Conservation (phyloP, 2,329 filamentous ascomycete genomes). For the Knufia fluminis region DNA sequence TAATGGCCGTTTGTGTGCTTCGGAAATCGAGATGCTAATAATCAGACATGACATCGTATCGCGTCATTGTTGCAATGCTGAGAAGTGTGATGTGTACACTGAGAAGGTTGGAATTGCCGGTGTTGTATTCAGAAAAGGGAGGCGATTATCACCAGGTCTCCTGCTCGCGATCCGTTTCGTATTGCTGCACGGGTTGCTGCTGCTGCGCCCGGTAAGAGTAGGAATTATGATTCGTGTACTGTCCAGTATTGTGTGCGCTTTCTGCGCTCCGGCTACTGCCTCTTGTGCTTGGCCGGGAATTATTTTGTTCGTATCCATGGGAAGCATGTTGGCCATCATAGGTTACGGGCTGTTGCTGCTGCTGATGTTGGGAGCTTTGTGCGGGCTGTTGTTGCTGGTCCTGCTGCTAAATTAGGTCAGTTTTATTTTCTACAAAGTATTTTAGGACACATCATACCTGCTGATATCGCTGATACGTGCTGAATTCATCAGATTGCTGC, state of each 20-base stretch:
- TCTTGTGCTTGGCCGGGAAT: slow-evolving; percentile 31
- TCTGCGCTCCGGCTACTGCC: slow-evolving; percentile 32
- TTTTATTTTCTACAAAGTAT: no score
- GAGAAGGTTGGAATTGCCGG: neutral
- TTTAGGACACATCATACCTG: no score
- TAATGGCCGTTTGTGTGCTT: neutral
- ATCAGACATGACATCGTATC: slow-evolving; percentile 8
- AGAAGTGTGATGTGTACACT: neutral
- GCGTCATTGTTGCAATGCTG: neutral
- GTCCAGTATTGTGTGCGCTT: slow-evolving; percentile 25
- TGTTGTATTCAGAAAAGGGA: neutral
- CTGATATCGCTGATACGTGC: slow-evolving; percentile 39
- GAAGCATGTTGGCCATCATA: slow-evolving; percentile 42
- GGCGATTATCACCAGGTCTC: slow-evolving; percentile 40
- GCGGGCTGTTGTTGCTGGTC: slow-evolving; percentile 15
- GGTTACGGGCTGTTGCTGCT: slow-evolving; percentile 21
- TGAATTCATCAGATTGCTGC: slow-evolving; percentile 35
- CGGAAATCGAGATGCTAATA: slow-evolving; percentile 1
- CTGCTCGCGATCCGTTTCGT: slow-evolving; percentile 34
- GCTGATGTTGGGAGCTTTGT: slow-evolving; percentile 11
- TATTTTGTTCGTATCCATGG: slow-evolving; percentile 42
- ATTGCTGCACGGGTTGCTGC: slow-evolving; percentile 32
- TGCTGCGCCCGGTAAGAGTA: slow-evolving; percentile 18
- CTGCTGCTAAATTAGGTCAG: slow-evolving; percentile 12
- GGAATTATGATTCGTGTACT: slow-evolving; percentile 19